A percentile compares a stretch with the other conserved stretches of the same genome.
Evolutionary conservation across 139 green algal species (phyloP).

Genomic region (Coelastrella sp.): DNA sequence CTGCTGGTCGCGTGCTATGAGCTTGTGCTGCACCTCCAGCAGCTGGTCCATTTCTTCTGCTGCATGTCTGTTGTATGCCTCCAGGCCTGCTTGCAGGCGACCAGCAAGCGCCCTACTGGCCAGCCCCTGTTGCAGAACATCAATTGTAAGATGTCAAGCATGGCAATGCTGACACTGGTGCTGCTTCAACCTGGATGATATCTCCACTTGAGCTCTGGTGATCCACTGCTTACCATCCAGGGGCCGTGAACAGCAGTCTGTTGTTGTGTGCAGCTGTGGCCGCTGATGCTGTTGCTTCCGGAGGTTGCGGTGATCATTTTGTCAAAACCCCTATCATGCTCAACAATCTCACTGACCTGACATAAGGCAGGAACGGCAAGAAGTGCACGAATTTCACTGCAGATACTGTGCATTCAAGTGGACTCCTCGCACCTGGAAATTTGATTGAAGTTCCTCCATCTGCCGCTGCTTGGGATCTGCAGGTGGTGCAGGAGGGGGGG

Average conservation of each 20-base stretch:
- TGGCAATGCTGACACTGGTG: neutral
- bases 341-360: too few relatives aligned
- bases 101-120: slow-evolving; percentile 48
- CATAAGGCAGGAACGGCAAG: too few relatives aligned
- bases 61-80: slow-evolving; percentile 46
- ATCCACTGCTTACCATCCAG: neutral
- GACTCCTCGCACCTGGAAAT: slow-evolving; percentile 42
- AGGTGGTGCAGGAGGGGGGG: slow-evolving; percentile 28
- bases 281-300: too few relatives aligned
- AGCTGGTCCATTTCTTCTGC: slow-evolving; percentile 59
- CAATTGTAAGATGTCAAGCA: neutral
- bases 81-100: slow-evolving; percentile 57
- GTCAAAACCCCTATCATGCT: too few relatives aligned
- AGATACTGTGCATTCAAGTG: too few relatives aligned
- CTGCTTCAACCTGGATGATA: neutral
- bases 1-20: slow-evolving; percentile 53
- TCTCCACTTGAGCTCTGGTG: neutral
- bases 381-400: too few relatives aligned
- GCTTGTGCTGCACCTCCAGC: slow-evolving; percentile 64
- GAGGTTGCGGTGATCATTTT: too few relatives aligned
- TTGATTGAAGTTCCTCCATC: slow-evolving; percentile 39
- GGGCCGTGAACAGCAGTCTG: neutral
- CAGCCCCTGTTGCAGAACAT: slow-evolving; percentile 22
- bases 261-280: too few relatives aligned
- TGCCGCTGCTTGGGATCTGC: slow-evolving; percentile 20